phyloP scores from a whole-genome alignment of 208 protist species.

The Spironucleus salmonicida region DNA sequence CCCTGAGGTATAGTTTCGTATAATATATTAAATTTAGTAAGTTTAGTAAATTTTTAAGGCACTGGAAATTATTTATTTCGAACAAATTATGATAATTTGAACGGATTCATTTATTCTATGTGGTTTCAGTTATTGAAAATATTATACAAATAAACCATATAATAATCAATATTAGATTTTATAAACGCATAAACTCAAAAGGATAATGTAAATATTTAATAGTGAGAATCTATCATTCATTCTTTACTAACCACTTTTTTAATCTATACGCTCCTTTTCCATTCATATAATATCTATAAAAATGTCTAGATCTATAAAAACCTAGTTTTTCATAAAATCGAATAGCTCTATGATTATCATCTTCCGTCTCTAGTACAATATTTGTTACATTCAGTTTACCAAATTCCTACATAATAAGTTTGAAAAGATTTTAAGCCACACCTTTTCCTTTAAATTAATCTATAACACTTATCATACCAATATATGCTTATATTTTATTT shows the following conservation, averaged over 20 bases:
- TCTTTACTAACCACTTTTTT: constrained; percentile 17
- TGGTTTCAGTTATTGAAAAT: no score
- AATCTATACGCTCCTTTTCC: constrained; percentile 20
- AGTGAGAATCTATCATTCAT: no score
- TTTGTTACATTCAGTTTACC: not conserved
- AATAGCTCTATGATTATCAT: constrained; percentile 4
- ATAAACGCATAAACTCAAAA: no score
- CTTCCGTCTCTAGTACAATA: constrained; percentile 29
- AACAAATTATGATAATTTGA: no score
- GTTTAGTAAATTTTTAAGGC: no score
- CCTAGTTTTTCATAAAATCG: constrained; percentile 26
- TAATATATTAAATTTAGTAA: no score
- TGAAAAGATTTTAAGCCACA: not conserved
- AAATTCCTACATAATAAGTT: not conserved
- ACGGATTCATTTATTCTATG: no score
- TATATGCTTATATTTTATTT: not conserved
- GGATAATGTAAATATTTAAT: no score
- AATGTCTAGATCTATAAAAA: not conserved
- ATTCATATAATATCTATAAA: constrained; percentile 21
- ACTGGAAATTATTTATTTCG: no score
- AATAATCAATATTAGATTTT: no score
- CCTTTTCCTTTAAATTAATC: not conserved
- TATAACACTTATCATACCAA: constrained; percentile 18
- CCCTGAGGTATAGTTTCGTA: no score
- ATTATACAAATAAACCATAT: no score